Conservation (phyloP, 129 eudicot genomes). For the Rutidosis leptorrhynchoides region DNA sequence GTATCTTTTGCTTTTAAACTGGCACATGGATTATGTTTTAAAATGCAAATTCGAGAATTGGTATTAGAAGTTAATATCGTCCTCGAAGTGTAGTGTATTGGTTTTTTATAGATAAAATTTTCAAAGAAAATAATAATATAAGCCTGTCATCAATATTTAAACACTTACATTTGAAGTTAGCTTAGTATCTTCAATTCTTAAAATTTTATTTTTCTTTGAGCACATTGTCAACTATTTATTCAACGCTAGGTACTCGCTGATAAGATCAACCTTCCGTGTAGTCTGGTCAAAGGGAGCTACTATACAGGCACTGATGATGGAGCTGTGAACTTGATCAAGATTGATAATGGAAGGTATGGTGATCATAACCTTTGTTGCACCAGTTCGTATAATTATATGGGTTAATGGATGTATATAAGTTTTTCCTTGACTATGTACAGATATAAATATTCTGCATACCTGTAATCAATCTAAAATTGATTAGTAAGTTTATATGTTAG, state of each 20-base stretch:
- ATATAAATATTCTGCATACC: neutral
- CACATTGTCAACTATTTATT: constrained; percentile 14
- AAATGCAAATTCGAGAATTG: constrained; percentile 4
- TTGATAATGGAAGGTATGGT: constrained; percentile 79
- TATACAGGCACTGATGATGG: constrained; percentile 98
- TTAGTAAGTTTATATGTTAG: neutral
- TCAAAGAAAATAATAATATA: neutral
- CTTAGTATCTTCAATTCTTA: neutral
- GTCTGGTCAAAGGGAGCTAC: constrained; percentile 95
- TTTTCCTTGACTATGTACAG: constrained; percentile 13
- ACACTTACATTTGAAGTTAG: neutral
- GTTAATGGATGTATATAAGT: constrained; percentile 4
- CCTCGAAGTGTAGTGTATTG: neutral
- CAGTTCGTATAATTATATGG: neutral
- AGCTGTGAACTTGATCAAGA: constrained; percentile 85
- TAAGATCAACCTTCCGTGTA: constrained; percentile 87
- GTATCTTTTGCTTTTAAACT: neutral
- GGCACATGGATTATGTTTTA: constrained; percentile 12
- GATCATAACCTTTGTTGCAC: constrained; percentile 15
- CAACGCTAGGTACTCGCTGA: constrained; percentile 84
- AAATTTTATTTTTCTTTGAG: neutral
- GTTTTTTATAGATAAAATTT: neutral
- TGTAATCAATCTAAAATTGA: constrained; percentile 6
- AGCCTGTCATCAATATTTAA: neutral
- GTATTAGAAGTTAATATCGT: neutral